Base-by-base conservation (phyloP, 768 basidiomycete species). In the Asterophora lycoperdoides region DNA sequence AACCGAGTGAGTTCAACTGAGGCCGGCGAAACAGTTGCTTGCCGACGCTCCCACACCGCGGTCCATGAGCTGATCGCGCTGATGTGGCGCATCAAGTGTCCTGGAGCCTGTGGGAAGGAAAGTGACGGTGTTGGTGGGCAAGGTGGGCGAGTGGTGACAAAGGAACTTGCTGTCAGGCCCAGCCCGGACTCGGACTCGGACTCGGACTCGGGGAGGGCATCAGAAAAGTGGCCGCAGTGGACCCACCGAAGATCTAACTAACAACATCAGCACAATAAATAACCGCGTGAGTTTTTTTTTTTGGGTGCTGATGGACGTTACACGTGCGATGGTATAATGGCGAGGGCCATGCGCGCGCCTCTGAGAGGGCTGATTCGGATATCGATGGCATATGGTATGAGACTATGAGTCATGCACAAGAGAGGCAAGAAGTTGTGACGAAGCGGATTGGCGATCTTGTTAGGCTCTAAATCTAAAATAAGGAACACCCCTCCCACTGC, bases 21-120 rank as follows among this genome's bases (percentile, higher is more conserved):
- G 23, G 5, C 40, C 40, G 40, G 40, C 20, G 28, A 43, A 43
- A 14, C 5, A 43, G 8, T 32, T 33, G 29, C 19, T 30, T 33
- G 30, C 42, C 48, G 44, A 46, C 33, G 32, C 33, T 38, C 44
- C 17, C 32, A 17, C 23, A 28, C 5, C 11, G 15, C 15, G 15
- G 10, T 29, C 5, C 29, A 29, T 10, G 30, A 8, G 9, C 28
- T 33, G 11, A 45, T 38, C 2, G 8, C 14, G 4, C n/a, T 40
- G n/a, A 37, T 20, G 51, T 48, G 46, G 51, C 51, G 46, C 51
- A 52, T 52, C 51, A 52, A 32, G 30, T 17, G 43, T 13, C 14
- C 18, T 15, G 15, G 36, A 19, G 29, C 9, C 10, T 39, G 41
- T 43, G 33, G 28, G 42, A 47, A 48, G 36, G 42, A 44, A 48